Conservation (phyloP, 169 alveolate species). For the Theileria orientalis region DNA sequence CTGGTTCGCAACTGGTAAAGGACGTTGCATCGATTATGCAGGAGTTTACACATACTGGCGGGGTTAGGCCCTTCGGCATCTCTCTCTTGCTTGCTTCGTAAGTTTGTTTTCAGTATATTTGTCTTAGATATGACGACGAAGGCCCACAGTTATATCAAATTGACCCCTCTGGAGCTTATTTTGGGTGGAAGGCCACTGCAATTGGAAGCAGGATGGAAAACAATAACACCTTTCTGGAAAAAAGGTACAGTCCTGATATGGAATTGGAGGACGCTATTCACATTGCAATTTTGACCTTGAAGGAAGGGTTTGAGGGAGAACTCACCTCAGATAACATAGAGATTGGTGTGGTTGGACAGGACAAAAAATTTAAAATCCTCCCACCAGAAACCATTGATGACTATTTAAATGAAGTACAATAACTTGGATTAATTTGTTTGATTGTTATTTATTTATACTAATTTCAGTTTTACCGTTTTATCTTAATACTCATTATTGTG, state of each 20-base stretch:
- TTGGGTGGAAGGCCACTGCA: conserved; percentile 98
- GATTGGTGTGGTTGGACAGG: conserved; percentile 92
- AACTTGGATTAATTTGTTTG: neutral
- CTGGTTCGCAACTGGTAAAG: conserved; percentile 91
- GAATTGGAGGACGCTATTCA: conserved; percentile 96
- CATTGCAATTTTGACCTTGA: conserved; percentile 89
- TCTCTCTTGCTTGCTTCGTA: conserved; percentile 92
- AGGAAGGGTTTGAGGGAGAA: conserved; percentile 97
- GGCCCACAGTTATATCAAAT: conserved; percentile 91
- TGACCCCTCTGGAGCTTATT: conserved; percentile 99
- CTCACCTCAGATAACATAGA: conserved; percentile 94
- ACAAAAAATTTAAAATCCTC: conserved; percentile 82
- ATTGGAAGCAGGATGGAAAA: conserved; percentile 94
- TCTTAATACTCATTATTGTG: neutral
- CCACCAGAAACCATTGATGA: conserved; percentile 87
- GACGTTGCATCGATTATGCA: conserved; percentile 95
- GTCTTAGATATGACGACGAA: conserved; percentile 78
- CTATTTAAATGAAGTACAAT: conserved; percentile 86
- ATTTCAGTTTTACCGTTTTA: neutral
- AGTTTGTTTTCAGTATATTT: neutral
- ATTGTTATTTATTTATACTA: neutral
- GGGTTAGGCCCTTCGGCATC: conserved; percentile 99
- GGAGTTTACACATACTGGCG: conserved; percentile 99
- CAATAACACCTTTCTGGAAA: conserved; percentile 96
- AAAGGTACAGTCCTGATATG: conserved; percentile 91